phyloP scores from a whole-genome alignment of 108 stramenopile genomes.

The Skeletonema tropicum region DNA sequence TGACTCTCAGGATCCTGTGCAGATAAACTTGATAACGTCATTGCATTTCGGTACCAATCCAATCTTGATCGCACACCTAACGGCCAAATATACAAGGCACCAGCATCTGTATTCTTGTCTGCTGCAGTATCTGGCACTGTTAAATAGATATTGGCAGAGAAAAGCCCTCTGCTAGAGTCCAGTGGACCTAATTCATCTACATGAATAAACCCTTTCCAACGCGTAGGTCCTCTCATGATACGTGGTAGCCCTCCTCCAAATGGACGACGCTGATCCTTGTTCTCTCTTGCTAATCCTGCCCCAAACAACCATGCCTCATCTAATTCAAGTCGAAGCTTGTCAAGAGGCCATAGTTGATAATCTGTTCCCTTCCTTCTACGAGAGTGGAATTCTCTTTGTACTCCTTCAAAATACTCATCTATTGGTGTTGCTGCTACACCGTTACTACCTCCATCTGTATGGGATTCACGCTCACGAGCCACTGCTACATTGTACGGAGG shows the following conservation, averaged over 20 bases:
- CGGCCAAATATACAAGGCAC: slow-evolving; percentile 77
- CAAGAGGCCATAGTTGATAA: slow-evolving; percentile 78
- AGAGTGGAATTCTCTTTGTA: slow-evolving; percentile 61
- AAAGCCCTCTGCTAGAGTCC: slow-evolving; percentile 62
- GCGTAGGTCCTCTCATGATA: slow-evolving; percentile 91
- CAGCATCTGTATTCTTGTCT: slow-evolving; percentile 17
- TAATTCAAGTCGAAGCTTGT: slow-evolving; percentile 75
- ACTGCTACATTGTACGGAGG: slow-evolving; percentile 82
- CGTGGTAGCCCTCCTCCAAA: slow-evolving; percentile 84
- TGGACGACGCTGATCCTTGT: slow-evolving; percentile 29
- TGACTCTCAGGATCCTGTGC: slow-evolving; percentile 81
- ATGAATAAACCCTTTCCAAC: slow-evolving; percentile 93
- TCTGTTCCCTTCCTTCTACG: slow-evolving; percentile 38
- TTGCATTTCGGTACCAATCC: slow-evolving; percentile 88
- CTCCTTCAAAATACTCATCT: slow-evolving; percentile 73
- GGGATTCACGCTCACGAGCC: slow-evolving; percentile 28
- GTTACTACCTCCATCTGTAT: not conserved
- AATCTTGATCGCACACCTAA: slow-evolving; percentile 67
- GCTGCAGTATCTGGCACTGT: slow-evolving; percentile 55
- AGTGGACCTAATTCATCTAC: slow-evolving; percentile 92
- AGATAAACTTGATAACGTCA: slow-evolving; percentile 67
- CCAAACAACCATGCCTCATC: slow-evolving; percentile 82
- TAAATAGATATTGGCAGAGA: slow-evolving; percentile 94
- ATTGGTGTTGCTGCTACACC: slow-evolving; percentile 16
- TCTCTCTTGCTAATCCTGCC: slow-evolving; percentile 69